phyloP scores from a whole-genome alignment of 768 basidiomycete species.

The Nidularia pulvinata region DNA sequence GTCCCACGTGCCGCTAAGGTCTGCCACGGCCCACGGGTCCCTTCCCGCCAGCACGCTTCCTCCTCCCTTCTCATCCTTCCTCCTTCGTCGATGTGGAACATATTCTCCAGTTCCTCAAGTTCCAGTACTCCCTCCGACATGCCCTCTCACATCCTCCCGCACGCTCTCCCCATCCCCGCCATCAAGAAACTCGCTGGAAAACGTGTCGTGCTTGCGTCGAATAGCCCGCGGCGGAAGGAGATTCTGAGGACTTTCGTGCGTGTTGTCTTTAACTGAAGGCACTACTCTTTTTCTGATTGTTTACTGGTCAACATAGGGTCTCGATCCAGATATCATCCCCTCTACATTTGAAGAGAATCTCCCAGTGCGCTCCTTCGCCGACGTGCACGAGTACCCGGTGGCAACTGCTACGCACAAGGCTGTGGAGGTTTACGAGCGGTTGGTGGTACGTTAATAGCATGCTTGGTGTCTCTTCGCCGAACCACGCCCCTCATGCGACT shows the following conservation, averaged over 20 bases:
- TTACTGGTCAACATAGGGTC: not conserved
- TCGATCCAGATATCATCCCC: not conserved
- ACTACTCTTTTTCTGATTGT: constrained; percentile 1
- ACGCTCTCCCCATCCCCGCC: constrained; percentile 62
- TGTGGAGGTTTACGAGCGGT: constrained; percentile 31
- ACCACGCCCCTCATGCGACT: constrained; percentile 73
- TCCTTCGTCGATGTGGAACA: not conserved
- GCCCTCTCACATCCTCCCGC: constrained; percentile 53
- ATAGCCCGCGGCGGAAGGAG: constrained; percentile 82
- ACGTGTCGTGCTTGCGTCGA: constrained; percentile 83
- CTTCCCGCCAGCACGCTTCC: not conserved
- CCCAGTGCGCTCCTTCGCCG: constrained; percentile 61
- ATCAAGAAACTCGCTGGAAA: constrained; percentile 73
- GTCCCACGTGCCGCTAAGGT: not conserved
- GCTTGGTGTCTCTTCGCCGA: constrained; percentile 3
- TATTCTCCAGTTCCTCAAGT: not conserved
- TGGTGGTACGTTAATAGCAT: constrained; percentile 22
- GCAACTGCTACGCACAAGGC: constrained; percentile 35
- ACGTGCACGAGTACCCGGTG: constrained; percentile 41
- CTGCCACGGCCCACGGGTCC: not conserved
- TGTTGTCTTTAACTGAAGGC: constrained; percentile 10
- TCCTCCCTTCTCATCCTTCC: not conserved
- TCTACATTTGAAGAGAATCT: constrained; percentile 77
- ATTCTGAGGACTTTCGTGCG: constrained; percentile 79
- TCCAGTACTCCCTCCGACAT: constrained; percentile 6